These are phyloP conservation scores for Boletus tomentosulus DNA, from an alignment of 768 basidiomycete genomes.

Conservation along the genomic window DNA sequence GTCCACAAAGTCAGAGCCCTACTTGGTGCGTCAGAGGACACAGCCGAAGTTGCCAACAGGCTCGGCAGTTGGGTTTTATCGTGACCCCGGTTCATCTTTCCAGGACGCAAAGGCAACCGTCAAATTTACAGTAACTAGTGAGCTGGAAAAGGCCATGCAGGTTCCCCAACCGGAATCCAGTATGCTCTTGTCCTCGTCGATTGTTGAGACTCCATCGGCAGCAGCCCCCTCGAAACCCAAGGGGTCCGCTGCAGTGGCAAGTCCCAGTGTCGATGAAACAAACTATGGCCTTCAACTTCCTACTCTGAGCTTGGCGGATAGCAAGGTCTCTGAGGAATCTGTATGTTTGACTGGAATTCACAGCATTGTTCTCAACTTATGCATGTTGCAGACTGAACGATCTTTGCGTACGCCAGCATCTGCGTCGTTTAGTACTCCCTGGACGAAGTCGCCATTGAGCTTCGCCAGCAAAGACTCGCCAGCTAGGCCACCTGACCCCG, in stretches of 20 bases:
- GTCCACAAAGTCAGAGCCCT: conserved; percentile 23
- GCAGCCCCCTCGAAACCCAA: conserved; percentile 4
- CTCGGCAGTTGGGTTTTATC: conserved; percentile 69
- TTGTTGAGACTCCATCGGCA: conserved; percentile 9
- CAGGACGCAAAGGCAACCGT: conserved; percentile 49
- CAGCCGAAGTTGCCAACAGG: conserved; percentile 72
- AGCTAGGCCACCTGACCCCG: conserved; percentile 70
- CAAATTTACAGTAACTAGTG: conserved; percentile 77
- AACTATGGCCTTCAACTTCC: conserved; percentile 12
- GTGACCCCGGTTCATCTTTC: conserved; percentile 52
- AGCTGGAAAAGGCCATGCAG: conserved; percentile 45
- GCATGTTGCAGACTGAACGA: conserved; percentile 36
- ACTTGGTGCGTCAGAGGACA: conserved; percentile 41
- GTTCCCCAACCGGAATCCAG: conserved; percentile 14
- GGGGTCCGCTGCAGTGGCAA: conserved; percentile 5
- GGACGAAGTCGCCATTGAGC: conserved; percentile 50
- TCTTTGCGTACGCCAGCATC: conserved; percentile 46
- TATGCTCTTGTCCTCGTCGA: conserved; percentile 26
- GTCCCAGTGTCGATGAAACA: conserved; percentile 8
- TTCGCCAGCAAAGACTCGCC: conserved; percentile 65
- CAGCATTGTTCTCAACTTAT: conserved; percentile 10
- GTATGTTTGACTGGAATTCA: conserved; percentile 35
- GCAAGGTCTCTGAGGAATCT: conserved; percentile 50
- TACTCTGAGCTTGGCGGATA: conserved; percentile 34
- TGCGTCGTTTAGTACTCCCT: conserved; percentile 37